Evolutionary conservation across 495 filamentous ascomycete species (phyloP).

Genomic region (Delitschia confertaspora): DNA sequence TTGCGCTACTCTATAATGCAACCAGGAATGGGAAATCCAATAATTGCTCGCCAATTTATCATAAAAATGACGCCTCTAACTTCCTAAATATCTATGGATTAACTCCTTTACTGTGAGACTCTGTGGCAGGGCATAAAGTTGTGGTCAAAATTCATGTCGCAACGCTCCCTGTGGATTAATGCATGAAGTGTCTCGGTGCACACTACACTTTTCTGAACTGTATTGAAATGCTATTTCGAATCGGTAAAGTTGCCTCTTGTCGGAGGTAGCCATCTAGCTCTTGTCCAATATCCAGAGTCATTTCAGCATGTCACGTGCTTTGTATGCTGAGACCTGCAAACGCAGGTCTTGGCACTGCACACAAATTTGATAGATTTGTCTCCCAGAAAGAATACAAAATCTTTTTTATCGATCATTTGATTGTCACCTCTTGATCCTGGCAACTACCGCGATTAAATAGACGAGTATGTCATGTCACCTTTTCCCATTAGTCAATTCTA

Average conservation of each 20-base stretch:
- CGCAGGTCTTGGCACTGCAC: too few relatives aligned
- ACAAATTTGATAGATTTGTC: too few relatives aligned
- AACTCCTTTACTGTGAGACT: conserved; percentile 9
- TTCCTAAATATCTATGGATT: conserved; percentile 7
- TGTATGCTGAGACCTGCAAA: background rate
- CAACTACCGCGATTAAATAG: conserved; percentile 3
- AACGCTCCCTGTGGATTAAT: conserved; percentile 16
- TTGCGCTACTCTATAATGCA: conserved; percentile 10
- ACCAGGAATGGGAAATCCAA: conserved; percentile 6
- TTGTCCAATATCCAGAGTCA: too few relatives aligned
- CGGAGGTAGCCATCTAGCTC: conserved; percentile 1
- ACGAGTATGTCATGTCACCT: conserved; percentile 3
- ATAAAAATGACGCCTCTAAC: conserved; percentile 8
- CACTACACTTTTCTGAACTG: conserved; percentile 11
- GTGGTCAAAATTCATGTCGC: conserved; percentile 5
- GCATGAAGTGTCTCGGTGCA: background rate
- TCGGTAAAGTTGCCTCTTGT: conserved; percentile 9
- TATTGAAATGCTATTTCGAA: background rate
- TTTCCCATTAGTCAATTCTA: conserved; percentile 4
- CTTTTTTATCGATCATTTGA: too few relatives aligned
- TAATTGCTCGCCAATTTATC: conserved; percentile 7
- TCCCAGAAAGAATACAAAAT: background rate
- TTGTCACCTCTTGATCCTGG: conserved; percentile 11
- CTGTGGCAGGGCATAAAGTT: background rate
- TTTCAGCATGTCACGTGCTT: too few relatives aligned